Evolutionary conservation across 805 yeast genomes (phyloP), one percentile per base, ranked within the genome.

Genomic region (Ogataea nonfermentans): DNA sequence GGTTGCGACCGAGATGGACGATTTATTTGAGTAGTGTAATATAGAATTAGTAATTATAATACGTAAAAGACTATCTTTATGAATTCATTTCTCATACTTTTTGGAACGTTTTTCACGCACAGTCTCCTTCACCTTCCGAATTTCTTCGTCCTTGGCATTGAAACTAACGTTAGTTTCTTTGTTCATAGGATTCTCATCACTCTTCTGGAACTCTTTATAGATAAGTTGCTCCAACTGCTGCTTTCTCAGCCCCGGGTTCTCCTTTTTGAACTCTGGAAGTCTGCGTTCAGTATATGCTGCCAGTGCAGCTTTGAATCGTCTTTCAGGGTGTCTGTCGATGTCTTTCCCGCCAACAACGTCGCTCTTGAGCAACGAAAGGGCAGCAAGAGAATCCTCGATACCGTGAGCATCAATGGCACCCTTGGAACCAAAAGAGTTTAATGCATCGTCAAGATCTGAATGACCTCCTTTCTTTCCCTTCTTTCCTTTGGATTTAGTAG

Each of bases 261-360:
- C 95, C 58, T 78, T 71, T 62, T 81, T 79, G 40, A 82, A 41
- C 55, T 82, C 87, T 4, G 93, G 91, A 29, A 83, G 57, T 53
- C 91, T 73, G 40, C 70, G 66, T 46, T 80, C 91, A 53, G 85
- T 87, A 55, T 65, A 86, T 1, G 85, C 87, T 9, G 77, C 71
- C 41, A 70, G 69, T 0, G 95, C 95, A 17, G 91, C 87, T 67
- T 85, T 86, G 63, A 81, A 84, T 57, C 95, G 76, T 64, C 95
- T 77, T 67, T 86, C 95, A 8, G 95, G 95, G 52, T 86, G 95
- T 61, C 88, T 79, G 44, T 86, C 95, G 37, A 86, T 69, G 37
- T 79, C 86, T 55, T 79, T 79, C 45, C 65, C 65, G 29, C 67
- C 62, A 23, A 81, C 81, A 37, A 78, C 83, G 38, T 70, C 76